These are phyloP conservation scores for Collybiopsis luxurians DNA, from an alignment of 768 basidiomycete species.

Conservation along the genomic window DNA sequence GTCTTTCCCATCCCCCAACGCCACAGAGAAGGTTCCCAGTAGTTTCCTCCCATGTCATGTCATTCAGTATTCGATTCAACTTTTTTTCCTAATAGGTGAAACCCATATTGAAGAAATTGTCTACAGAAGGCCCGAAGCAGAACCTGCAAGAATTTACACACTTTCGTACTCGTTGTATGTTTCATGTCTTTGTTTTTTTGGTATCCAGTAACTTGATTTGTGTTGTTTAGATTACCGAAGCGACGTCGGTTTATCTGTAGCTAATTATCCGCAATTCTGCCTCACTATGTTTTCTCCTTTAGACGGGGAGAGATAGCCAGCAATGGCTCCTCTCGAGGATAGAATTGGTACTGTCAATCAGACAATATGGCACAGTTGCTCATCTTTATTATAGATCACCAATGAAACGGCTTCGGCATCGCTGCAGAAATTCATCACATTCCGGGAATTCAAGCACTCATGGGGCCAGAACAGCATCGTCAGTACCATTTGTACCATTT, in stretches of 20 bases:
- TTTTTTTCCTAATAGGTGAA: conserved; percentile 30
- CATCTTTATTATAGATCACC: conserved; percentile 50
- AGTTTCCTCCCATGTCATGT: background rate
- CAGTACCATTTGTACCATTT: conserved; percentile 18
- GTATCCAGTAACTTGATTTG: conserved; percentile 22
- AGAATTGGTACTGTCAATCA: conserved; percentile 4
- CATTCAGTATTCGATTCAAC: background rate
- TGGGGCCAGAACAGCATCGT: conserved; percentile 88
- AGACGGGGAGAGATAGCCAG: conserved; percentile 79
- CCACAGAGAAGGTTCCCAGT: conserved; percentile 44
- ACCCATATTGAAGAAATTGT: conserved; percentile 64
- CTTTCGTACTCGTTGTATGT: conserved; percentile 72
- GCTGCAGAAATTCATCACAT: conserved; percentile 53
- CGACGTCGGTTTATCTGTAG: conserved; percentile 45
- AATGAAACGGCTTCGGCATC: conserved; percentile 53
- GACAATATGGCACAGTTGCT: background rate
- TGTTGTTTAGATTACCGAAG: conserved; percentile 62
- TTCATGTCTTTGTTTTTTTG: conserved; percentile 10
- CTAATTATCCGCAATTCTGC: conserved; percentile 7
- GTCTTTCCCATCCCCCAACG: conserved; percentile 56
- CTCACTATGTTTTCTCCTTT: background rate
- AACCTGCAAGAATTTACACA: conserved; percentile 67
- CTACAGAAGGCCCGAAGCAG: conserved; percentile 59
- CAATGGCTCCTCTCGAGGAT: conserved; percentile 73
- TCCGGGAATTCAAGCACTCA: conserved; percentile 72